Evolutionary conservation across 352 stramenopile species (phyloP).

Genomic region (Peronosclerospora sorghi): DNA sequence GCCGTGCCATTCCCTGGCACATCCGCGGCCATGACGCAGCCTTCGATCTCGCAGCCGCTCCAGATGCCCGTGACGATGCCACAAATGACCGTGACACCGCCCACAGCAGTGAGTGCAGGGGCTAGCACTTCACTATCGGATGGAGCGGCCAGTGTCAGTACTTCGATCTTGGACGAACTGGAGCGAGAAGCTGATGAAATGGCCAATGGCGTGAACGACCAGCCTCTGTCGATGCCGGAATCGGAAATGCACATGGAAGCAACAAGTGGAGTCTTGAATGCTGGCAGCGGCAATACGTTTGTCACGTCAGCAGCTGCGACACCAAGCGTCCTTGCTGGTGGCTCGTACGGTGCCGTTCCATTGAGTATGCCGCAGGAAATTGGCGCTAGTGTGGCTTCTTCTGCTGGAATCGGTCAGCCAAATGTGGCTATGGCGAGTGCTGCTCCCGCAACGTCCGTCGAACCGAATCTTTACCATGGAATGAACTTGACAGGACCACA

Average conservation of each 20-base stretch:
- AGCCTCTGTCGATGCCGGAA: conserved; percentile 74
- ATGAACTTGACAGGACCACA: conserved; percentile 72
- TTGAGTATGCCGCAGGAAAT: conserved; percentile 74
- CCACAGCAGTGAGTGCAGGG: conserved; percentile 14
- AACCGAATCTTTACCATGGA: conserved; percentile 49
- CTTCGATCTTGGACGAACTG: conserved; percentile 78
- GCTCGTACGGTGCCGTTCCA: conserved; percentile 40
- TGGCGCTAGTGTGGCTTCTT: conserved; percentile 23
- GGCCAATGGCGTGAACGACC: conserved; percentile 69
- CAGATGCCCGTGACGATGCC: conserved; percentile 48
- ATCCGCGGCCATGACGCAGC: conserved; percentile 22
- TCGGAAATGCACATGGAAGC: conserved; percentile 53
- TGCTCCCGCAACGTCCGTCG: conserved; percentile 20
- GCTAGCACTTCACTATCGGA: conserved; percentile 5
- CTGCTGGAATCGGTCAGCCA: conserved; percentile 28
- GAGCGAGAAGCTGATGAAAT: conserved; percentile 82
- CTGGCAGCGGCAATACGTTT: conserved; percentile 20
- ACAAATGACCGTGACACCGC: conserved; percentile 20
- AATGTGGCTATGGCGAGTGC: conserved; percentile 29
- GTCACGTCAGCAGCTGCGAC: conserved; percentile 12
- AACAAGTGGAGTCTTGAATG: conserved; percentile 18
- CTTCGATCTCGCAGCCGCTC: conserved; percentile 30
- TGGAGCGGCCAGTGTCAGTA: conserved; percentile 24
- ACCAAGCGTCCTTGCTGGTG: conserved; percentile 7
- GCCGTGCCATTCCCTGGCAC: conserved; percentile 45